Base-by-base conservation (phyloP, 257 asterid genomes). In the Linaria vulgaris region DNA sequence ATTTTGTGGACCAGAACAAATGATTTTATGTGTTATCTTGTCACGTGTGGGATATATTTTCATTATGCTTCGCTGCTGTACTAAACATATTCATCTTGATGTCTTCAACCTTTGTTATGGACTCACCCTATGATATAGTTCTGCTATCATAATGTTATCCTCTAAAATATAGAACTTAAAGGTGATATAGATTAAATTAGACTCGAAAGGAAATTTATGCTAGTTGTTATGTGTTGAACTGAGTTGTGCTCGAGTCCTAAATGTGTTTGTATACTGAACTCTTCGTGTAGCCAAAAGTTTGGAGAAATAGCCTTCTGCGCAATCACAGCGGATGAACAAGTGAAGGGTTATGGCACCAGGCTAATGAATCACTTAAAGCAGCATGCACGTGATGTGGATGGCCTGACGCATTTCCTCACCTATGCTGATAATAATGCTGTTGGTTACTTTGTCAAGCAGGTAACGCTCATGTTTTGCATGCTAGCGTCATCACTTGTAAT, bases 281-380 rank as follows among this genome's bases (percentile, higher is more conserved):
- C 41, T 38, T 22, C 27, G 9, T 84, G 73, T 46, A 94, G 99
- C 88, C 99, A 94, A 82, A 85, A 77, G 67, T 94, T 94, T 73
- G 99, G 99, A 64, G 99, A 94, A 90, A 94, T 94, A 62, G 99
- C 99, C 41, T 94, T 94, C 71, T 94, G 97, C 67, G 99, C 99
- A 56, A 90, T 94, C 72, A 83, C 97, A 31, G 91, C 95, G 21
- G 99, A 90, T 77, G 97, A 94, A 66, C 97, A 90, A 90, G 97
- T 94, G 62, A 94, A 87, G 78, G 99, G 99, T 69, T 94, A 90
- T 69, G 99, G 99, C 24, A 90, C 99, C 60, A 81, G 99, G 78
- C 82, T 94, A 72, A 94, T 94, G 99, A 94, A 90, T 78, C 96
- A 94, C 82, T 79, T 94, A 52, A 94, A 94, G 83, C 88, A 87